Evolutionary conservation across 805 yeast species (phyloP), one percentile per base, ranked within the genome.

Genomic region (Yamadazyma scolyti): DNA sequence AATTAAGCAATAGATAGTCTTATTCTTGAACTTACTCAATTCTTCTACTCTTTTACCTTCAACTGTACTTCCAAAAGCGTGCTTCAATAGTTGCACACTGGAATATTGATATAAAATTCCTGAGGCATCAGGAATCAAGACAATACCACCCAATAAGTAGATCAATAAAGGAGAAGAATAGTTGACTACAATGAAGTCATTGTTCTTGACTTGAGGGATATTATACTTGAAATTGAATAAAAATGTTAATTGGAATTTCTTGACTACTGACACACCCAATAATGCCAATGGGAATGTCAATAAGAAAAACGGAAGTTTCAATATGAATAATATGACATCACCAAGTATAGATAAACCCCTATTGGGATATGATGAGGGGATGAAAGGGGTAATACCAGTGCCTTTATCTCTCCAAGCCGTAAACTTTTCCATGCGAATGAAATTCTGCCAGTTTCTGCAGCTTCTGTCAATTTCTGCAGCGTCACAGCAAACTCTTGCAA

Each of bases 331-430:
- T 2, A 33, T 2, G 8, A 34, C 11, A 6, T 19, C 12, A 8
- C 36, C n/a, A 5, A 31, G 22, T 9, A 30, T 14, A 8, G 18
- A 11, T 5, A 23, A 3, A 6, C 30, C 14, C 4, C 22, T 26
- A 18, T 37, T 31, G 4, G 68, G 50, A 24, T 52, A 37, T n/a
- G 59, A 44, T 0, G 52, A 43, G 1, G 95, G 95, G 60, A 82
- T 64, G 44, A 86, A 87, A 3, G 96, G 96, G 0, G 95, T 80
- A 20, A 88, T 83, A n/a, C 96, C 96, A 1, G 96, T 88, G 4
- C 90, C 93, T 40, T 79, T 83, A 51, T 87, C 96, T 56, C 96
- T 72, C 80, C 84, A 87, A 39, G 73, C 71, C 16, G 93, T 78
- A 59, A 76, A 88, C 58, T 83, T 81, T 59, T 84, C 95, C 96